Evolutionary conservation across 345 rosid genomes (phyloP).

Genomic region (Camelina laxa): DNA sequence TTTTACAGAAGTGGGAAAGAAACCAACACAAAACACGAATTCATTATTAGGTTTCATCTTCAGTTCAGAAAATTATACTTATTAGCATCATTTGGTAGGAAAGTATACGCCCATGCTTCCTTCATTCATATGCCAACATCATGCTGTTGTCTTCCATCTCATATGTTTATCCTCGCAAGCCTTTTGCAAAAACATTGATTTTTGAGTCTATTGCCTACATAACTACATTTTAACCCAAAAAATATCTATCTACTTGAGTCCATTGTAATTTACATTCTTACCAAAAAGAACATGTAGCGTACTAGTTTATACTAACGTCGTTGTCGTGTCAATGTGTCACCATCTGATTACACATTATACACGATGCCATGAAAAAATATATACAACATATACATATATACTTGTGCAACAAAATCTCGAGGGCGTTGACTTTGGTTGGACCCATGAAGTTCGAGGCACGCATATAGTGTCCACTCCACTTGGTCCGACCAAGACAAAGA

Average conservation of each 20-base stretch:
- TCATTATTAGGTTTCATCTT: not conserved
- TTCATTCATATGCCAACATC: conserved; percentile 35
- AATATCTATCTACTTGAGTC: too few relatives aligned
- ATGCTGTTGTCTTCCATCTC: conserved; percentile 36
- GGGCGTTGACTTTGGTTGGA: conserved; percentile 41
- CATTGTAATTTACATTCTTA: not conserved
- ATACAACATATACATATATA: conserved; percentile 3
- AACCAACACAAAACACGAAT: not conserved
- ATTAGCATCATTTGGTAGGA: not conserved
- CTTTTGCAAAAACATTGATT: not conserved
- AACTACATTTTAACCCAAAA: too few relatives aligned
- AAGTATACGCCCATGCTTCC: conserved; percentile 33
- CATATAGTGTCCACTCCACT: conserved; percentile 45
- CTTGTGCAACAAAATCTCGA: conserved; percentile 17
- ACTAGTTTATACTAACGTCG: not conserved
- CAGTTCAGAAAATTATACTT: not conserved
- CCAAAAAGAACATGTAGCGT: not conserved
- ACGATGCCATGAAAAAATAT: not conserved
- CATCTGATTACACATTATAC: not conserved
- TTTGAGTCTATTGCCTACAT: not conserved
- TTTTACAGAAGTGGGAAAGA: not conserved
- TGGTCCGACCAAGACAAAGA: conserved; percentile 42
- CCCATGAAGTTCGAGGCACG: conserved; percentile 35
- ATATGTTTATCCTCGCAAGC: conserved; percentile 19
- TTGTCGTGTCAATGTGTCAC: not conserved